phyloP scores from a whole-genome alignment of 108 stramenopile genomes.

The Licmophora abbreviata region DNA sequence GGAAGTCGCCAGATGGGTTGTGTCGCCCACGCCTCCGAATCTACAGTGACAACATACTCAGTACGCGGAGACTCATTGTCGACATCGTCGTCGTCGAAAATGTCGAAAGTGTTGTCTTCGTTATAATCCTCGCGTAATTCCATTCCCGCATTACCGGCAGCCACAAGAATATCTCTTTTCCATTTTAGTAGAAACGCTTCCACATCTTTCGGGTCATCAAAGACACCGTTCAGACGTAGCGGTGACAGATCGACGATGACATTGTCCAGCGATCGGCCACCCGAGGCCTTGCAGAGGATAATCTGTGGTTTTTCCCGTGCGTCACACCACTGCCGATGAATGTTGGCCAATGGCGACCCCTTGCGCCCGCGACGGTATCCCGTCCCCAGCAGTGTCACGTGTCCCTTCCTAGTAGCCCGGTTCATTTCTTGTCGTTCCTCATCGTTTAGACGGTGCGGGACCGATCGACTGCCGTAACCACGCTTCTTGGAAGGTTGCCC shows the following conservation, averaged over 20 bases:
- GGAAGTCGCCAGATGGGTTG: slow-evolving; percentile 19
- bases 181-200: not conserved
- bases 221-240: slow-evolving; percentile 9
- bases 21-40: slow-evolving; percentile 11
- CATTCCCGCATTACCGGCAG: not conserved
- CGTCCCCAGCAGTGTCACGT: slow-evolving; percentile 31
- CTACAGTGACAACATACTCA: slow-evolving; percentile 1
- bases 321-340: slow-evolving; percentile 48
- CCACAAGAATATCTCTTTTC: not conserved
- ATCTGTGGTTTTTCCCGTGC: slow-evolving; percentile 22
- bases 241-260: slow-evolving; percentile 27
- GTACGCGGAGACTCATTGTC: no score
- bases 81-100: slow-evolving; percentile 1
- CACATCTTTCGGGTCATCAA: not conserved
- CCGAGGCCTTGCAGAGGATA: slow-evolving; percentile 24
- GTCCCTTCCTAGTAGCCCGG: slow-evolving; percentile 14
- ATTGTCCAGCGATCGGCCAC: slow-evolving; percentile 16
- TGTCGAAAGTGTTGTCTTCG: not conserved
- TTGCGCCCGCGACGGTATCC: slow-evolving; percentile 40
- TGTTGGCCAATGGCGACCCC: slow-evolving; percentile 28
- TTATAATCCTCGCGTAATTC: slow-evolving; percentile 4
- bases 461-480: not conserved
- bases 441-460: slow-evolving; percentile 13
- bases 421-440: slow-evolving; percentile 15
- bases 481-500: slow-evolving; percentile 43